Evolutionary conservation across 345 rosid genomes (phyloP).

Genomic region (Bruguiera gymnorhiza): DNA sequence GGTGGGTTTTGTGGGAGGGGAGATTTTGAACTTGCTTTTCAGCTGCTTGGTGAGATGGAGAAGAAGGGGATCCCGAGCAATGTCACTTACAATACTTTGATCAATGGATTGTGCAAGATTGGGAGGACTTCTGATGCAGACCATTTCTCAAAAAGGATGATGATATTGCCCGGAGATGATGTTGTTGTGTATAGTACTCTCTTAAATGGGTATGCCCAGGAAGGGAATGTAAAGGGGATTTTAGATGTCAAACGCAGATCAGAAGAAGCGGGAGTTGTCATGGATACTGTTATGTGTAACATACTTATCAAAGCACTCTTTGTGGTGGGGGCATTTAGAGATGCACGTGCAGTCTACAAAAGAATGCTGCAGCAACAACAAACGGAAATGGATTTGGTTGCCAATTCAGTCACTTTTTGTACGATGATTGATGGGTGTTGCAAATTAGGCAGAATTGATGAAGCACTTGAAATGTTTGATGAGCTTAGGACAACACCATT

Average conservation of each 20-base stretch:
- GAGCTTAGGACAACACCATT: conserved; percentile 49
- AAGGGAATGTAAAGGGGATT: conserved; percentile 48
- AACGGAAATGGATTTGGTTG: conserved; percentile 44
- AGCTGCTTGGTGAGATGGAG: conserved; percentile 68
- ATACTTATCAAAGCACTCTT: conserved; percentile 64
- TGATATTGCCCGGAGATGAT: conserved; percentile 32
- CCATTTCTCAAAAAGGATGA: conserved; percentile 53
- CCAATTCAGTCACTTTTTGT: conserved; percentile 55
- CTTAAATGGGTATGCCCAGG: conserved; percentile 60
- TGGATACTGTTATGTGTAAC: conserved; percentile 76
- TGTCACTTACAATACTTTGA: conserved; percentile 55
- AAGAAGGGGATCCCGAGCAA: conserved; percentile 58
- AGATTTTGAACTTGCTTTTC: conserved; percentile 44
- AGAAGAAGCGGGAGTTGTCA: conserved; percentile 42
- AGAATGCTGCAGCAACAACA: conserved; percentile 38
- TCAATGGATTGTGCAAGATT: conserved; percentile 64
- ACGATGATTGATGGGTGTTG: conserved; percentile 58
- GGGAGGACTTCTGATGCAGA: conserved; percentile 70
- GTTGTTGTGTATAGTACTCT: conserved; percentile 56
- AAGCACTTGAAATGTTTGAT: conserved; percentile 76
- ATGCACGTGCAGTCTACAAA: conserved; percentile 55
- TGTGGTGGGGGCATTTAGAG: conserved; percentile 70
- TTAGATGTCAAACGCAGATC: conserved; percentile 49
- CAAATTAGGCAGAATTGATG: conserved; percentile 59
- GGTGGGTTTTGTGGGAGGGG: conserved; percentile 64